Evolutionary conservation across 805 yeast genomes (phyloP).

Genomic region (Zygosaccharomyces lentus): DNA sequence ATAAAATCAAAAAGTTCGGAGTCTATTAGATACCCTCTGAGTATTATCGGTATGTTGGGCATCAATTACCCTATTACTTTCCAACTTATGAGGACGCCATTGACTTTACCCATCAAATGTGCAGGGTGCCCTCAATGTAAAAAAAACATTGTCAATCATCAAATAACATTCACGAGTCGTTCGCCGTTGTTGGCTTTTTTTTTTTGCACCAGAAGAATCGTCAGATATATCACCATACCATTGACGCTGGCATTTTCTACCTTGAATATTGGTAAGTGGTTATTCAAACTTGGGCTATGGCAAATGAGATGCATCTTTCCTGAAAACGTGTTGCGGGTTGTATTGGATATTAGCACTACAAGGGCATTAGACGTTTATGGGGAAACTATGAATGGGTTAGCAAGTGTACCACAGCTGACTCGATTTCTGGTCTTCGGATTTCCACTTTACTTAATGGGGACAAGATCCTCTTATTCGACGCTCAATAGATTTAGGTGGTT

Average conservation of each 20-base stretch:
- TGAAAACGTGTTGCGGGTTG: conserved; percentile 21
- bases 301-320: conserved; percentile 29
- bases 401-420: conserved; percentile 18
- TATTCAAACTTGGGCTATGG: conserved; percentile 26
- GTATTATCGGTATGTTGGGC: conserved; percentile 10
- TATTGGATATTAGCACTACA: conserved; percentile 27
- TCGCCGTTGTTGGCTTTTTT: conserved; percentile 7
- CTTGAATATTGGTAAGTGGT: conserved; percentile 20
- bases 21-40: conserved; percentile 10
- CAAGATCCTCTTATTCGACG: conserved; percentile 6
- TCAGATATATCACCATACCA: conserved; percentile 12
- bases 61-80: conserved; percentile 3
- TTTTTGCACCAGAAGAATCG: conserved; percentile 3
- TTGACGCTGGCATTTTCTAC: conserved; percentile 7
- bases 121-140: conserved; percentile 26
- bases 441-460: conserved; percentile 17
- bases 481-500: conserved; percentile 17
- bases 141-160: conserved; percentile 9
- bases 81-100: neutral
- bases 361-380: conserved; percentile 29
- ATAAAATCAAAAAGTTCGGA: conserved; percentile 12
- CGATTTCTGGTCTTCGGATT: conserved; percentile 21
- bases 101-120: conserved; percentile 11
- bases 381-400: conserved; percentile 21
- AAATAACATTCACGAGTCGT: conserved; percentile 8